Percentiles rank a stretch among this genome's conserved stretches.
Evolutionary conservation across 1,284 basidiomycete genomes (phyloP).

Genomic region (Cutaneotrichosporon mucoides): DNA sequence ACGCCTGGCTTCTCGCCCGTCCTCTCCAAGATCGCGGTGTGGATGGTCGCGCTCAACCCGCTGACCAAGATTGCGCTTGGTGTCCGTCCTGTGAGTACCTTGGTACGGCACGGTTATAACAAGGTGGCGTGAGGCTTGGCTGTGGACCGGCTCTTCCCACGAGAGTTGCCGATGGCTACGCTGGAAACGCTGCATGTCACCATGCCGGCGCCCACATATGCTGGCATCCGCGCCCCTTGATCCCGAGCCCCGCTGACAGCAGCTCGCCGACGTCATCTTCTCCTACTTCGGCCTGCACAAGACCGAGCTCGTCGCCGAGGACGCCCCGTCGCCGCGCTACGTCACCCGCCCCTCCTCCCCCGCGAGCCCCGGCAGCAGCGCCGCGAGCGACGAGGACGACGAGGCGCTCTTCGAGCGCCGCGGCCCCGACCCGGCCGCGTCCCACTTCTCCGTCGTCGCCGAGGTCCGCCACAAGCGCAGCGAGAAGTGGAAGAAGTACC

Average conservation of each 20-base stretch:
- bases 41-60: constrained; percentile 61
- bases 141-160: no score
- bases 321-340: constrained; percentile 29
- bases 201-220: no score
- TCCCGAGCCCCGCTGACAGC: not conserved
- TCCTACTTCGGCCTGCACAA: constrained; percentile 36
- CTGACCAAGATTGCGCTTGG: constrained; percentile 77
- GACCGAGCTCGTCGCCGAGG: constrained; percentile 35
- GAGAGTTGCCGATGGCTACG: no score
- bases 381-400: not conserved
- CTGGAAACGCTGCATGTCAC: no score
- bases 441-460: constrained; percentile 56
- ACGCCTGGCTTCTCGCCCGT: constrained; percentile 69
- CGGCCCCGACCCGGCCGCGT: constrained; percentile 9
- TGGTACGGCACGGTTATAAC: no score
- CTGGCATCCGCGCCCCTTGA: no score
- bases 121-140: no score
- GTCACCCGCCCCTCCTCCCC: constrained; percentile 25
- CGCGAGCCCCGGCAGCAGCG: constrained; percentile 4
- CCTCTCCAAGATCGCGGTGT: constrained; percentile 72
- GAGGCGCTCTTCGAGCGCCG: not conserved
- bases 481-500: constrained; percentile 50
- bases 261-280: constrained; percentile 42
- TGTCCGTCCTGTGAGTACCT: constrained; percentile 65
- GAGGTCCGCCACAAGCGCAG: constrained; percentile 27